Base-by-base conservation (phyloP, 164 flowering plant species). In the Aristolochia californica region DNA sequence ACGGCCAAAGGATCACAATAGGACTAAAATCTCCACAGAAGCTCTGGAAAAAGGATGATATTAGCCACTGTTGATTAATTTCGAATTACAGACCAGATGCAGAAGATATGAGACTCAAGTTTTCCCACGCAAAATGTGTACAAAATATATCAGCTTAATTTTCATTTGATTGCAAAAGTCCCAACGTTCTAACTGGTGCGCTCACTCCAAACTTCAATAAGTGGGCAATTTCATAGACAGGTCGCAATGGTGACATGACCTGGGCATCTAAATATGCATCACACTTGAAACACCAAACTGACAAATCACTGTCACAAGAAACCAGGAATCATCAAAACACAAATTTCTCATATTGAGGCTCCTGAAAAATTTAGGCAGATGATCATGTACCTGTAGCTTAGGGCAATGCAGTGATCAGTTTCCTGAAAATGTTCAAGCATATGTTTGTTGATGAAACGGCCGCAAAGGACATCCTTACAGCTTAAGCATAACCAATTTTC, bases 271-370 rank as follows among this genome's bases (percentile, higher is more conserved):
- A 66, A 72, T 91, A 91, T 21, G 95, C 79, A 61, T 88, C 84
- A 28, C 98, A 91, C 10, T 75, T 64, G 71, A 83, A 91, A 56
- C 96, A 91, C 98, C 98, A 91, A 53, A 86, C 91, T 13, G 96
- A 91, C 62, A 91, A 69, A 72, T 91, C 96, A 74, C 96, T 91
- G 91, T 28, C 61, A 60, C 54, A 38, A 58, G 23, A 48, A 28
- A 40, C 11, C 14, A 28, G 51, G 14, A 18, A 49, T n/a, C 20
- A n/a, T n/a, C 18, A 58, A 10, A 43, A 10, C 51, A 45, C 5
- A 15, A 20, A 21, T 5, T 15, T 20, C 28, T 47, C 20, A 45
- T 30, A 48, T 48, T 5, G 18, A 48, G 11, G 20, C n/a, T 28
- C 25, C 18, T 48, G 16, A 12, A 25, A 27, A 26, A n/a, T 3